Evolutionary conservation across 169 alveolate species (phyloP), one percentile per base, ranked within the genome.

Genomic region (Cryptosporidium baileyi): DNA sequence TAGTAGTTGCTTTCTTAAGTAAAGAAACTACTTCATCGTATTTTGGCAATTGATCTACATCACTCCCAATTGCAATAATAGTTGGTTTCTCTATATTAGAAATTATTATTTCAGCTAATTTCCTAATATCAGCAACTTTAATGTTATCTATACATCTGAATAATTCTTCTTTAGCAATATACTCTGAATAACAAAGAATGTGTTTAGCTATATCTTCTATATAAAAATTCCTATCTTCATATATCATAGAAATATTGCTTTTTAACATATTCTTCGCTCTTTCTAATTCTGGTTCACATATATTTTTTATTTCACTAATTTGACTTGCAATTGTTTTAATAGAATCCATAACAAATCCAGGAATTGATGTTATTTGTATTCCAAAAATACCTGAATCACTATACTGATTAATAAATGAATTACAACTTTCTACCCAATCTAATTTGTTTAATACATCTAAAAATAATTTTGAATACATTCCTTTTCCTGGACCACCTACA

Each of bases 401-500:
- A 91, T 94, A 93, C 80, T 91, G 96, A 30, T 95, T 93, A 63
- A 94, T 90, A 82, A 95, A 95, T 22, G 97, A 95, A 93, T 91
- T 93, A 89, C 97, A 94, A 26, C 94, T 90, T 89, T 95, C 97
- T 38, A 94, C 95, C 88, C 93, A 92, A 28, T 92, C 93, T 81
- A 92, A 80, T 80, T 90, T 88, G 89, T 94, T 95, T 63, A 95
- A 85, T 22, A 95, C 92, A 80, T 94, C 90, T 85, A 91, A 57
- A 74, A 91, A 95, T 24, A 95, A 82, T 24, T 96, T 82, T 34
- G 96, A 89, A 89, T 94, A 91, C 95, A 95, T 93, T 47, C 98
- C 98, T 89, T 95, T 95, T 44, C 98, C 98, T 38, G 98, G 98
- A 3, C 98, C 98, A 1, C 98, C 98, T 2, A 95, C 93, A 45